A percentile compares a stretch with the other conserved stretches of the same genome.
Conservation (phyloP, 176 grass and related monocot species). For the Musa itinerans region DNA sequence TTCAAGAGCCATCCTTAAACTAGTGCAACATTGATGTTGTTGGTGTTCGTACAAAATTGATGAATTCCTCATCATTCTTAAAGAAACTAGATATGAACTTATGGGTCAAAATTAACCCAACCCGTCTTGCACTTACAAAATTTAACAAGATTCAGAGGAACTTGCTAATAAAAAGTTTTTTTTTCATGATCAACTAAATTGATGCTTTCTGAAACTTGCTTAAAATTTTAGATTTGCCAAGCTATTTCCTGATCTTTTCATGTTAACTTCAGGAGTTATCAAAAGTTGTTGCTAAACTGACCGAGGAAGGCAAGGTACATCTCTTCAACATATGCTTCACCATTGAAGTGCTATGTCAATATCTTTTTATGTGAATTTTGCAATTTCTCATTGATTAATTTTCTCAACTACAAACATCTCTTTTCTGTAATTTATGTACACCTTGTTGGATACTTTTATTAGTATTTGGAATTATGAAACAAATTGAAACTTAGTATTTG, state of each 20-base stretch:
- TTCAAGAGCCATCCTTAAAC: no score
- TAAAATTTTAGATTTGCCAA: neutral
- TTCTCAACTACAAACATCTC: neutral
- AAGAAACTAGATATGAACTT: no score
- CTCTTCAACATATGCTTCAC: neutral
- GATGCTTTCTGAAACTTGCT: neutral
- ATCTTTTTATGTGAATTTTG: neutral
- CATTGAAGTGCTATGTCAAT: neutral
- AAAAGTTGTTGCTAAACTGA: slow-evolving; percentile 76
- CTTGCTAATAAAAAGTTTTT: neutral
- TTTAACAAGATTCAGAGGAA: slow-evolving; percentile 5
- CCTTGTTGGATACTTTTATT: neutral
- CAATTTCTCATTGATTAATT: neutral
- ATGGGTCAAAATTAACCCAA: neutral
- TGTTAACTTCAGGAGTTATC: slow-evolving; percentile 57
- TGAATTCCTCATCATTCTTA: no score
- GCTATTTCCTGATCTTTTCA: slow-evolving; percentile 15
- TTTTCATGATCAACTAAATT: neutral
- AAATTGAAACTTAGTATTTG: neutral
- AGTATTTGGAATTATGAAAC: neutral
- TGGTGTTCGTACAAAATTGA: neutral
- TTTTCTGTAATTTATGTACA: neutral
- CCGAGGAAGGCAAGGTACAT: slow-evolving; percentile 92
- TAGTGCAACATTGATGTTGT: neutral
- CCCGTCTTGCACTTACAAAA: neutral